Base-by-base conservation (phyloP, 2,329 filamentous ascomycete species). In the Sporothrix globosa region DNA sequence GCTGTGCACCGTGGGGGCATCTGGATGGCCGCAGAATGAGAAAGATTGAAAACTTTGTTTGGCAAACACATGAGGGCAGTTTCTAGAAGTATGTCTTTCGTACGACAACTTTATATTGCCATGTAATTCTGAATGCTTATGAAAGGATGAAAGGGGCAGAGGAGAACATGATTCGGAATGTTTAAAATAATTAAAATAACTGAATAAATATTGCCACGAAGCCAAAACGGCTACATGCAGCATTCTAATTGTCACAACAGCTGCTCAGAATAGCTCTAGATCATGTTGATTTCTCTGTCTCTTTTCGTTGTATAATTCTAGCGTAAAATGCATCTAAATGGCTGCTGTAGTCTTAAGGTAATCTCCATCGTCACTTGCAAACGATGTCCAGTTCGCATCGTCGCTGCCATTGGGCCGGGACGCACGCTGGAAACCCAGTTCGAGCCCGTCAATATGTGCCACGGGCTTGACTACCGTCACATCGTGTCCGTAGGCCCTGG, bases 321-420 rank as follows among this genome's bases (percentile, higher is more conserved):
- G 56, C 21, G 21, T 4, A 10, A 65, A 63, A 27, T 3, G 30
- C 17, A 14, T 66, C 30, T 66, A 48, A 13, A 41, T 53, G 48
- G 17, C 61, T 9, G 44, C 44, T 17, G 44, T 54, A 14, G 19
- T 24, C 27, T 53, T 41, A 6, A 48, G 39, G 63, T 53, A 10
- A 19, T 71, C 72, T n/a, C 70, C 71, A 14, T 72, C 71, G 44
- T 72, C 63, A 3, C 41, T 53, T 2, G 53, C 53, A 61, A 72
- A 74, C 6, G 69, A 69, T 19, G 87, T 83, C 78, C 88, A 90
- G 52, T 81, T 82, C 9, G 74, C 66, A 53, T 56, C 81, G 34
- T 90, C 88, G 69, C 85, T 84, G 13, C 87, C 88, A 68, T 86
- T 87, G 24, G 81, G 82, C 60, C 81, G 78, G 54, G 82, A 81